These are phyloP conservation scores for Lactarius vividus DNA, from an alignment of 768 basidiomycete species.

Conservation along the genomic window DNA sequence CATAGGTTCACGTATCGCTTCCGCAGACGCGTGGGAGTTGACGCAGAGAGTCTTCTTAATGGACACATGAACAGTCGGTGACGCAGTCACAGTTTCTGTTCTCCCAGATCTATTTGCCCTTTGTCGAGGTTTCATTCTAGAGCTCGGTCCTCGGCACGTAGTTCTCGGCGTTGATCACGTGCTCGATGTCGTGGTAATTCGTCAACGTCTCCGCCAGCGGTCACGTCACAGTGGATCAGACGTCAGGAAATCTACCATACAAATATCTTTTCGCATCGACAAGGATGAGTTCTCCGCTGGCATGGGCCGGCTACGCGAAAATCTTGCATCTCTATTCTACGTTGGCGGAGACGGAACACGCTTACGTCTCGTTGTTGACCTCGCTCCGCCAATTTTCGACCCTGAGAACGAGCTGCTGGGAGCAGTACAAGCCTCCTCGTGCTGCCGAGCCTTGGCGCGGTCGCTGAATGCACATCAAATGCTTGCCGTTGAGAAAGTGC, in stretches of 20 bases:
- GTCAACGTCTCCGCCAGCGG: slow-evolving; percentile 36
- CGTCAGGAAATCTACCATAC: slow-evolving; percentile 22
- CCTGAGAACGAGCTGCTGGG: slow-evolving; percentile 30
- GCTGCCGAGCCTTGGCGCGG: slow-evolving; percentile 18
- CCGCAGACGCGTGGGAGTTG: slow-evolving; percentile 29
- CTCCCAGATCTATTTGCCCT: slow-evolving; percentile 85
- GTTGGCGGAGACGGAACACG: slow-evolving; percentile 66
- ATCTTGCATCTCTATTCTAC: slow-evolving; percentile 87
- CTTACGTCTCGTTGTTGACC: slow-evolving; percentile 78
- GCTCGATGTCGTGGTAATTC: slow-evolving; percentile 51
- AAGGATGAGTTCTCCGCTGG: slow-evolving; percentile 88
- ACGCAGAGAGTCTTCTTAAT: slow-evolving; percentile 51
- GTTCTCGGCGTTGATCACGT: slow-evolving; percentile 82
- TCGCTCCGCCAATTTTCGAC: slow-evolving; percentile 63
- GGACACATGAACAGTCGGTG: slow-evolving; percentile 77
- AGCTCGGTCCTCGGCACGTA: slow-evolving; percentile 60
- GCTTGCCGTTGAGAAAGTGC: slow-evolving; percentile 66
- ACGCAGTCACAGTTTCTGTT: slow-evolving; percentile 83
- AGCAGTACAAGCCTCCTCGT: slow-evolving; percentile 15
- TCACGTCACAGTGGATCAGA: slow-evolving; percentile 31
- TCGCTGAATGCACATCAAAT: slow-evolving; percentile 71
- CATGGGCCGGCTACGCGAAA: slow-evolving; percentile 85
- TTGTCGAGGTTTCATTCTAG: slow-evolving; percentile 77
- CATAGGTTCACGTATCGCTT: slow-evolving; percentile 83
- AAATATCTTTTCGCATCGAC: slow-evolving; percentile 77